Evolutionary conservation across 805 yeast species (phyloP), one percentile per base, ranked within the genome.

Genomic region (Starmerella apis): DNA sequence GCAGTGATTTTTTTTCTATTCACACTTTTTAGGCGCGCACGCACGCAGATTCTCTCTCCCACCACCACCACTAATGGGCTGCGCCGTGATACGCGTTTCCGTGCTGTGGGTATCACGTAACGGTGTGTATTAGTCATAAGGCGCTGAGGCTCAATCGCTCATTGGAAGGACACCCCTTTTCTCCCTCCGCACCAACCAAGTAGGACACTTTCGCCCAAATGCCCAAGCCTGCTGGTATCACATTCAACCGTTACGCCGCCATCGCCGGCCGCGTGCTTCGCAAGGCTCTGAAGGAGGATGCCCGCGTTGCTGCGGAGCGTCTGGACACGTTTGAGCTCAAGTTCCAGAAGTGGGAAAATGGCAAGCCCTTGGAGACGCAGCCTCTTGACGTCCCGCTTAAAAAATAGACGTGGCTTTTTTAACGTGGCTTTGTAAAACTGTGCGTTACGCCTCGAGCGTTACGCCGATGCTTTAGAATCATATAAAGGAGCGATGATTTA

Each of bases 211-310:
- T n/a, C n/a, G n/a, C n/a, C n/a, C n/a, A n/a, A n/a, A 59, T 59
- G 62, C 60, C 62, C 46, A 59, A 59, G 57, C 62, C 62, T 46
- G 53, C 59, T 38, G 58, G 56, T 46, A 11, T 54, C 46, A 77
- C 83, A 59, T 79, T 83, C 74, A 86, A 85, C 83, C 84, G 81
- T 69, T 90, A 90, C 71, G 76, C 88, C 69, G 78, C 95, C 59
- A 76, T 90, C 65, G 85, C 96, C 64, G 95, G 96, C 65, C 80
- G 80, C 68, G 78, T 94, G 56, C 78, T 86, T 61, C 86, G 96
- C 74, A 74, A 76, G 62, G 81, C 96, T 47, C 78, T 90, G 67
- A 90, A 90, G 75, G 80, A 87, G 57, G 95, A 88, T 64, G 68
- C 78, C 65, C 84, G 83, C 68, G 83, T 78, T 56, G 76, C 73